A percentile compares a stretch with the other conserved stretches of the same genome.
phyloP scores from a whole-genome alignment of 768 basidiomycete genomes.

The Termitomyces bulborhizus region DNA sequence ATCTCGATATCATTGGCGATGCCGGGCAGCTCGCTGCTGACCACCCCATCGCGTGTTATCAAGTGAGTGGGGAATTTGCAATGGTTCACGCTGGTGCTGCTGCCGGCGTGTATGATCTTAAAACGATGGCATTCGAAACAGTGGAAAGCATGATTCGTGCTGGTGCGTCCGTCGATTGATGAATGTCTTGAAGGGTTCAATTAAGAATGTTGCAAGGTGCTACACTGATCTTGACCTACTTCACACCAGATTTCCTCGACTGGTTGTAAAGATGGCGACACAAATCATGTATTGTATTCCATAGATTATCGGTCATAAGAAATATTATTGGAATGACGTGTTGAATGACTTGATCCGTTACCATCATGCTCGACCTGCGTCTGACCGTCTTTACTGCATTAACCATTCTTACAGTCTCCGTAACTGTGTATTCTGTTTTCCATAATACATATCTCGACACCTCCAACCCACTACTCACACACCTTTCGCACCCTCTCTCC shows the following conservation, averaged over 20 bases:
- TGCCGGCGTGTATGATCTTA: conserved; percentile 90
- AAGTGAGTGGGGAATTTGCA: conserved; percentile 96
- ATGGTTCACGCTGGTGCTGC: conserved; percentile 94
- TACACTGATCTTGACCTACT: conserved; percentile 88
- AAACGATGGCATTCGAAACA: conserved; percentile 91
- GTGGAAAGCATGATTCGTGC: conserved; percentile 90
- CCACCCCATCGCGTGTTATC: conserved; percentile 94
- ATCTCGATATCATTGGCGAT: conserved; percentile 93
- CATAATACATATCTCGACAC: conserved; percentile 78
- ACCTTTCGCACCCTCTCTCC: conserved; percentile 64
- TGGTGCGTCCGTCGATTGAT: conserved; percentile 41
- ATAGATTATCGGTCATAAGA: background rate
- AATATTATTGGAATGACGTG: background rate
- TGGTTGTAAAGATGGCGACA: conserved; percentile 44
- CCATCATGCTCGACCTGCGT: conserved; percentile 19
- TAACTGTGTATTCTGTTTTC: conserved; percentile 60
- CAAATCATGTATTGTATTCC: conserved; percentile 1
- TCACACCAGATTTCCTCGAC: conserved; percentile 93
- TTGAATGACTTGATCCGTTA: background rate
- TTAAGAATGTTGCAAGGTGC: conserved; percentile 49
- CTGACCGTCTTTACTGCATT: conserved; percentile 31
- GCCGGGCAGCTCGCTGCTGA: conserved; percentile 75
- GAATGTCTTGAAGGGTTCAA: background rate
- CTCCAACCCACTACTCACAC: conserved; percentile 65
- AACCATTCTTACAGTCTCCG: conserved; percentile 44